Evolutionary conservation across 176 grass and related monocot species (phyloP), one percentile per base, ranked within the genome.

Genomic region (Saccharum officinarum): DNA sequence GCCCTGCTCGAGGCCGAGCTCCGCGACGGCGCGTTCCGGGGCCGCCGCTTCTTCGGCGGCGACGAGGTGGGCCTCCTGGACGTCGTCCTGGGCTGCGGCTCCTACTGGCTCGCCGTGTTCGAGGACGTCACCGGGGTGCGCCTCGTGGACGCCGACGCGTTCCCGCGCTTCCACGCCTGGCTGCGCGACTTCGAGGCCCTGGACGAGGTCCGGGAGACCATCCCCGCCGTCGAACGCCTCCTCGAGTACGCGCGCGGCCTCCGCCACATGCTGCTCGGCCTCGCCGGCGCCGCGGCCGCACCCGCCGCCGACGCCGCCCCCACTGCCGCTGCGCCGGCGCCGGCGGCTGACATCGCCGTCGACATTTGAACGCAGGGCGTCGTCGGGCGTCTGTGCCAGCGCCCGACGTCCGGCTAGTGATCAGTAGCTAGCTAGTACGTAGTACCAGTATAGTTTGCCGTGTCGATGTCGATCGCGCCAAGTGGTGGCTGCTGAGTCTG

Each of bases 31-130:
- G 85, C 83, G 20, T 97, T 97, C 87, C 83, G 65, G 77, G 91
- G 91, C 1, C 82, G 86, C 15, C 90, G 92, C 22, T 97, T 97
- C 89, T 97, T 97, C 63, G 94, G 94, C 85, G 94, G 94, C 36
- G 89, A 89, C 37, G 85, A 81, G 54, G 86, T 93, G 1, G 94
- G 94, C 2, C 39, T 96, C 65, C 89, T 96, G 0, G 94, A 96
- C 78, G 90, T 96, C 11, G 91, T 96, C 22, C 89, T 96, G 2
- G 94, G 94, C 1, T 96, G 94, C 73, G 94, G 94, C 8, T 96
- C 94, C 15, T 96, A 93, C 91, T 96, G 94, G 94, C 91, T 96
- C 5, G 91, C 91, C 75, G 91, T 96, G 5, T 96, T 96, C 79
- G 94, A 96, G 74, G 94, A 93, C 60, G 91, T 96, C 3, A 93